phyloP scores from a whole-genome alignment of 1,139 yeast genomes.

The Saccharomyces hybrid region DNA sequence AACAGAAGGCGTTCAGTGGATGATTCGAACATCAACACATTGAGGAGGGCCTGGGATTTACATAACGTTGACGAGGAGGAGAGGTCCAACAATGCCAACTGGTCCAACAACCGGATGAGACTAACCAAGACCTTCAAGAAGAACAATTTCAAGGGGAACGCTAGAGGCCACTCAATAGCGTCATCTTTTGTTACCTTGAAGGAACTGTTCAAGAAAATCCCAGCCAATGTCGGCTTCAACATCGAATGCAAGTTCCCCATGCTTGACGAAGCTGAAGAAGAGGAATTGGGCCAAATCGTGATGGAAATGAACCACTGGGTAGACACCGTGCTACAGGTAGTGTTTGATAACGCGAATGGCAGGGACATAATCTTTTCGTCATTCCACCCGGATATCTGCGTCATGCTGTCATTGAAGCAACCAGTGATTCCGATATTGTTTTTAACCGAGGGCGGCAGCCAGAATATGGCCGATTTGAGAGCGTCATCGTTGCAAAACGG shows the following conservation, averaged over 20 bases:
- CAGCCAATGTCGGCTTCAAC: constrained; percentile 81
- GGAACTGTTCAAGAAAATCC: constrained; percentile 75
- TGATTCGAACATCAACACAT: constrained; percentile 1
- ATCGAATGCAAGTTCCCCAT: constrained; percentile 94
- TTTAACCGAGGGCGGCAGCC: constrained; percentile 82
- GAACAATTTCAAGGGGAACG: constrained; percentile 85
- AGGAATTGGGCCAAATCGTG: constrained; percentile 80
- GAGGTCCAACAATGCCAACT: constrained; percentile 18
- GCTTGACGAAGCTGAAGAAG: constrained; percentile 86
- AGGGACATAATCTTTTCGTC: constrained; percentile 87
- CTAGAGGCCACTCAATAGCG: constrained; percentile 83
- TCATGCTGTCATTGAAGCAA: constrained; percentile 79
- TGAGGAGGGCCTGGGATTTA: constrained; percentile 6
- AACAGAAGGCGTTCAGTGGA: constrained; percentile 1
- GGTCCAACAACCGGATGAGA: constrained; percentile 60
- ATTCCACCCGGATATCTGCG: constrained; percentile 90
- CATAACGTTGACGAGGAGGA: constrained; percentile 5
- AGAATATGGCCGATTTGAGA: constrained; percentile 77
- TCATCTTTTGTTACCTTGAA: constrained; percentile 84
- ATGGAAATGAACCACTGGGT: constrained; percentile 82
- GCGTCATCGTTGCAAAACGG: constrained; percentile 88
- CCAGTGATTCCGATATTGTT: constrained; percentile 87
- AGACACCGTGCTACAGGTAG: constrained; percentile 71
- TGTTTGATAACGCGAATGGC: constrained; percentile 70
- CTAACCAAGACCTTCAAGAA: constrained; percentile 80